Base-by-base conservation (phyloP, 2,329 filamentous ascomycete genomes). In the Periconia macrospinosa region DNA sequence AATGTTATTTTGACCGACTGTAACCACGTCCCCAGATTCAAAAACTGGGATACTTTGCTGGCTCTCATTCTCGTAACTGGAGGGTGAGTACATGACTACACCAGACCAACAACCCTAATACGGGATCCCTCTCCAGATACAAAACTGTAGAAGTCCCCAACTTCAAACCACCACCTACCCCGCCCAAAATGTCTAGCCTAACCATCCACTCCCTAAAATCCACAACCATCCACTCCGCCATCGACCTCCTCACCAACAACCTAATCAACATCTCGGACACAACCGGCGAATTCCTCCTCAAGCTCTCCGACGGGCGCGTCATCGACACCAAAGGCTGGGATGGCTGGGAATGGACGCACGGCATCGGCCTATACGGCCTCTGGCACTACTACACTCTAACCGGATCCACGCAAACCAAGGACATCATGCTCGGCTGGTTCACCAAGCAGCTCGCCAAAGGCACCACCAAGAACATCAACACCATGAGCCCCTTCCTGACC, bases 251-350 rank as follows among this genome's bases (percentile, higher is more conserved):
- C 54, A 91, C 90, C 62, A 75, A 87, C 67, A 89, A 90, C 66
- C 80, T 93, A 41, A 81, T 92, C 70, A 89, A 89, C 73, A 92
- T 92, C 75, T 84, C 85, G 65, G 90, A 93, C 75, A 82, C 80
- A 40, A 89, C 87, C 0, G 89, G 89, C 47, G 81, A 89, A 66
- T 92, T 91, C 70, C 79, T 92, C 20, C 77, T 92, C 54, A 85
- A 79, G 18, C 81, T 93, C 35, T 79, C 82, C 1, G 89, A 92
- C 63, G 89, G 89, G 53, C 83, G 87, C 35, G 79, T 92, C 47
- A 92, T 93, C 67, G 89, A 92, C 73, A 92, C 90, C 53, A 93
- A 93, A 74, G 89, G 88, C 53, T 93, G 89, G 90, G 83, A 88
- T 58, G 87, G 87, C 67, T 92, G 89, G 89, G 89, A 92, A 75